A percentile compares a stretch with the other conserved stretches of the same genome.
Conservation (phyloP, 352 stramenopile genomes). For the Globisporangium paddicum region DNA sequence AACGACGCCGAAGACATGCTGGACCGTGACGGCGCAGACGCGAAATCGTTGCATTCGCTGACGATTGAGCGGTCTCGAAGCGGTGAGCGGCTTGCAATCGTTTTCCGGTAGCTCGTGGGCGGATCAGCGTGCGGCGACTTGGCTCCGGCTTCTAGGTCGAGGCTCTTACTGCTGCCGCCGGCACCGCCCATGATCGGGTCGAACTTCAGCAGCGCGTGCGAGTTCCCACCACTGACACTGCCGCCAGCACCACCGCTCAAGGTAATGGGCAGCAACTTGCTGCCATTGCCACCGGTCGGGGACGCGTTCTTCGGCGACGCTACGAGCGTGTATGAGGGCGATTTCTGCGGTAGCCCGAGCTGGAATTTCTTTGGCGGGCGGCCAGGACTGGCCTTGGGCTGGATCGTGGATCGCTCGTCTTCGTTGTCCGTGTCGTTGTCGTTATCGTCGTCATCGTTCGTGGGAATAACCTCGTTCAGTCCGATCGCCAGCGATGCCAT, state of each 20-base stretch:
- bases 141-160: not conserved
- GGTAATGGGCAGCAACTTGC: conserved; percentile 7
- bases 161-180: not conserved
- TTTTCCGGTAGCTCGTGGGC: not conserved
- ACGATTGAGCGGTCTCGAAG: not conserved
- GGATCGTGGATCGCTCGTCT: not conserved
- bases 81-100: conserved; percentile 3
- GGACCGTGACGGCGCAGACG: not conserved
- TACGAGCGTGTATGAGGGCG: not conserved
- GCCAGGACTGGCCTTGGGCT: not conserved
- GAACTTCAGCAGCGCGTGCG: conserved; percentile 5
- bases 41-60: not conserved
- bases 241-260: not conserved
- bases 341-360: conserved; percentile 2
- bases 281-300: not conserved
- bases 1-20: not conserved
- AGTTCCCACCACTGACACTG: not conserved
- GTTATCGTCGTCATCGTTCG: not conserved
- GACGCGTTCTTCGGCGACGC: conserved; percentile 5
- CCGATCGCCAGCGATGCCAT: conserved; percentile 10
- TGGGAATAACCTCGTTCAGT: conserved; percentile 8
- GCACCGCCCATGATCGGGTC: conserved; percentile 6
- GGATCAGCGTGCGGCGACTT: not conserved
- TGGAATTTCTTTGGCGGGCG: conserved; percentile 11
- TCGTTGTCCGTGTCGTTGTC: not conserved